These are phyloP conservation scores for Cladosporium colombiae DNA, from an alignment of 2,329 filamentous ascomycete genomes.

Conservation along the genomic window DNA sequence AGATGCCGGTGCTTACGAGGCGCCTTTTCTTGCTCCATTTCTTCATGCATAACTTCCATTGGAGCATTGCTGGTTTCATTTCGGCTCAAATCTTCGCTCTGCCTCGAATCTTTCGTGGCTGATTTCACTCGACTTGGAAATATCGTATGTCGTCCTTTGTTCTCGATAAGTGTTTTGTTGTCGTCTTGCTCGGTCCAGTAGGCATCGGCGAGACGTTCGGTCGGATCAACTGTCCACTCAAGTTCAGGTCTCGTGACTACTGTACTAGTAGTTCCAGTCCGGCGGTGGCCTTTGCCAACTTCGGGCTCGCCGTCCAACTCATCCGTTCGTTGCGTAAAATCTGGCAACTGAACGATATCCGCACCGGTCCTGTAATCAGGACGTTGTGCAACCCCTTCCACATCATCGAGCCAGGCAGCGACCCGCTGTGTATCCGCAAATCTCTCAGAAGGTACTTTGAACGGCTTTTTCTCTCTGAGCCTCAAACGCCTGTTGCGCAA, in stretches of 20 bases:
- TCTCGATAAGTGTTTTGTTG: slow-evolving; percentile 80
- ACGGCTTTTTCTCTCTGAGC: slow-evolving; percentile 71
- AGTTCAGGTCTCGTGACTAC: slow-evolving; percentile 73
- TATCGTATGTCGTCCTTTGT: slow-evolving; percentile 72
- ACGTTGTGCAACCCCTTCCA: slow-evolving; percentile 52
- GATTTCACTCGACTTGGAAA: slow-evolving; percentile 51
- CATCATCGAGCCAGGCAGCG: slow-evolving; percentile 72
- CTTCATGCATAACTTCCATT: slow-evolving; percentile 14
- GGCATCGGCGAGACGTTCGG: slow-evolving; percentile 83
- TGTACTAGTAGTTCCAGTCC: slow-evolving; percentile 46
- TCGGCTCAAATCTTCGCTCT: slow-evolving; percentile 27
- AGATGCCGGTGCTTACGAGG: slow-evolving; percentile 15
- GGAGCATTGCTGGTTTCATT: slow-evolving; percentile 12
- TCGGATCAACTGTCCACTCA: slow-evolving; percentile 81
- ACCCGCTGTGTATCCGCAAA: slow-evolving; percentile 75
- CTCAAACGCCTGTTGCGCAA: slow-evolving; percentile 87
- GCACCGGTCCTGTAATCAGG: slow-evolving; percentile 42
- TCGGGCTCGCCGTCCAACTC: slow-evolving; percentile 29
- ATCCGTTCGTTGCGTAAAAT: slow-evolving; percentile 22
- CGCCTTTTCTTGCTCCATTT: background rate
- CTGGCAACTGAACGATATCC: slow-evolving; percentile 35
- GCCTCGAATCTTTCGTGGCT: slow-evolving; percentile 28
- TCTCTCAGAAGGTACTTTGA: slow-evolving; percentile 73
- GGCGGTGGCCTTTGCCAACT: slow-evolving; percentile 30
- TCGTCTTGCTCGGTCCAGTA: slow-evolving; percentile 85